phyloP scores from a whole-genome alignment of 768 basidiomycete species.

The Leccinum uliginosum region DNA sequence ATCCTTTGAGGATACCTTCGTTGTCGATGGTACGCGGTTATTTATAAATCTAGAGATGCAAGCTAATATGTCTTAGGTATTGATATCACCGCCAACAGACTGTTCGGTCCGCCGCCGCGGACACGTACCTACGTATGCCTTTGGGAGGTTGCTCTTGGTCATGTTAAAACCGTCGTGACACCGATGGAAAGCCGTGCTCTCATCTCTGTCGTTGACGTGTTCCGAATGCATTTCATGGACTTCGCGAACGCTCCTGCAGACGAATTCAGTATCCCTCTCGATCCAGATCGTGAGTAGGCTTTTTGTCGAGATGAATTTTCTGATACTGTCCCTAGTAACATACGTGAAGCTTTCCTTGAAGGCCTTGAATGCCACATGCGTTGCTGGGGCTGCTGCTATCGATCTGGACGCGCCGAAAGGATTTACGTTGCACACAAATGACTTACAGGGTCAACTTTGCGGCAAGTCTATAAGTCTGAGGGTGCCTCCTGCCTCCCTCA shows the following conservation, averaged over 20 bases:
- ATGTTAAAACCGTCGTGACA: conserved; percentile 52
- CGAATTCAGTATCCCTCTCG: conserved; percentile 54
- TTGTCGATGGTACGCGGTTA: conserved; percentile 45
- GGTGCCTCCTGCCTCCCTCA: conserved; percentile 47
- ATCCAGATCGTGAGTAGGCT: conserved; percentile 69
- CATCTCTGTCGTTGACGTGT: conserved; percentile 48
- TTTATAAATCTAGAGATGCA: not conserved
- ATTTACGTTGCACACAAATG: conserved; percentile 65
- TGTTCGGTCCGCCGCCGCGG: conserved; percentile 86
- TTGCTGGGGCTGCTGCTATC: conserved; percentile 48
- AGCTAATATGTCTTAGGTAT: conserved; percentile 44
- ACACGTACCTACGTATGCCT: conserved; percentile 87
- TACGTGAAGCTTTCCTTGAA: conserved; percentile 69
- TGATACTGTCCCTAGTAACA: conserved; percentile 54
- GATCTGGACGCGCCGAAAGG: conserved; percentile 56
- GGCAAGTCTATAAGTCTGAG: conserved; percentile 59
- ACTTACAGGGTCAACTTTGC: conserved; percentile 65
- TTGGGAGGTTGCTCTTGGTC: conserved; percentile 83
- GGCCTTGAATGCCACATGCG: conserved; percentile 52
- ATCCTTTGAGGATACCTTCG: conserved; percentile 32
- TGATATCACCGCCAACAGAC: conserved; percentile 74
- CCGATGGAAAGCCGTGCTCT: conserved; percentile 51
- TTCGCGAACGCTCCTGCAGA: conserved; percentile 74
- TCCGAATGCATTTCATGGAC: conserved; percentile 72
- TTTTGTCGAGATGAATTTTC: not conserved